Evolutionary conservation across 805 yeast species (phyloP), one percentile per base, ranked within the genome.

Genomic region (Wickerhamiella parazyma): DNA sequence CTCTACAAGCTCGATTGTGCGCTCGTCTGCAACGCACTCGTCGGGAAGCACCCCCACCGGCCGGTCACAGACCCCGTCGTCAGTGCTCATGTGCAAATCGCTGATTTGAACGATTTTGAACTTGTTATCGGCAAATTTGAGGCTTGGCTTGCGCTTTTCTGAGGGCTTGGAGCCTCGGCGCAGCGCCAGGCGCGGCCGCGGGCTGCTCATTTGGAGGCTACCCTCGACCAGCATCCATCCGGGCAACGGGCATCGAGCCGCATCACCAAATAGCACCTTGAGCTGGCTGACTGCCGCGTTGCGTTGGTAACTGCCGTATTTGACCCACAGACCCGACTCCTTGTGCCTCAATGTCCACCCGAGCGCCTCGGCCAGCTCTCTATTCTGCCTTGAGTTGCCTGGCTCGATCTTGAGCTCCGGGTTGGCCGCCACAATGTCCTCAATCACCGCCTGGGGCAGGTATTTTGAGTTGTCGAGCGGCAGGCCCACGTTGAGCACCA

Each of bases 61-160:
- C 56, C 87, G 93, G 42, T 80, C 66, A 55, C 97, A 91, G 38
- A 60, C 59, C 11, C 96, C 96, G 43, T 65, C 70, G 5, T 86
- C 87, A 0, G 94, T 80, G n/a, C 91, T 72, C 57, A 81, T 78
- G 61, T 91, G 98, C 45, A 89, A 65, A 59, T 91, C 97, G 0
- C 96, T 94, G 4, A 89, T 74, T 60, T 91, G 98, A 9, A 85
- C 61, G 34, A 91, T 78, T 59, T 81, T 89, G 61, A 78, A 83
- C 17, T 61, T 48, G 9, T 62, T 52, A 12, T 69, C 55, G 40
- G 37, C 46, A 41, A 47, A 45, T 11, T 38, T 40, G 44, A 38
- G 41, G 18, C 12, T 46, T 11, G 50, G 55, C n/a, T 3, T 16
- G 42, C 26, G 41, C 19, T 6, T 48, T 41, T 12, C 26, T 17